Percentiles rank a stretch among this genome's conserved stretches.
These are phyloP conservation scores for Verticillium nubilum DNA, from an alignment of 2,329 filamentous ascomycete genomes.

Conservation along the genomic window DNA sequence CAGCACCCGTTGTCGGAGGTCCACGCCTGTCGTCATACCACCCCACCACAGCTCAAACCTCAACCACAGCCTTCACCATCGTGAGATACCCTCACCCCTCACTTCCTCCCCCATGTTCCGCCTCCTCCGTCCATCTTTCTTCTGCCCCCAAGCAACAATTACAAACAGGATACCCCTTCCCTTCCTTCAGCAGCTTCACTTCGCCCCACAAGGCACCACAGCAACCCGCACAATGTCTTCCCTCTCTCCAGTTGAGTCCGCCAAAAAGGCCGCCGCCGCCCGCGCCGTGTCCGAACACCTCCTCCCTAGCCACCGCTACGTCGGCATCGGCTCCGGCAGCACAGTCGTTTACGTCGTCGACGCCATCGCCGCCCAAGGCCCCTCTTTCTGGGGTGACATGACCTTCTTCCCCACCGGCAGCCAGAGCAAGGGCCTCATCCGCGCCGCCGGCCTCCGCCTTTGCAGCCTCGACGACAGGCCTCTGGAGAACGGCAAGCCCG, in stretches of 20 bases:
- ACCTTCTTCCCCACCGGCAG: constrained; percentile 89
- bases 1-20: neutral
- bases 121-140: neutral
- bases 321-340: constrained; percentile 77
- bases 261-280: constrained; percentile 70
- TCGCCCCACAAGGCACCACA: neutral
- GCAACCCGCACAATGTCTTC: neutral
- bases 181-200: neutral
- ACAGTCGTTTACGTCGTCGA: constrained; percentile 83
- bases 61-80: neutral
- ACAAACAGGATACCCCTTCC: neutral
- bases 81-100: neutral
- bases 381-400: constrained; percentile 54
- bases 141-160: neutral
- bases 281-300: constrained; percentile 72
- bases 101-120: neutral
- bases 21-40: neutral
- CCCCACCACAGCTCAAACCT: neutral
- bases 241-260: constrained; percentile 53
- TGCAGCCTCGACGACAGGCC: constrained; percentile 74
- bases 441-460: constrained; percentile 69
- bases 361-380: constrained; percentile 62
- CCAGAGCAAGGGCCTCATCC: constrained; percentile 83
- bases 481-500: constrained; percentile 30
- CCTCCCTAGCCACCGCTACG: constrained; percentile 51